A percentile compares a stretch with the other conserved stretches of the same genome.
phyloP scores from a whole-genome alignment of 805 yeast genomes.

The Saccharomycopsis fibuligera region DNA sequence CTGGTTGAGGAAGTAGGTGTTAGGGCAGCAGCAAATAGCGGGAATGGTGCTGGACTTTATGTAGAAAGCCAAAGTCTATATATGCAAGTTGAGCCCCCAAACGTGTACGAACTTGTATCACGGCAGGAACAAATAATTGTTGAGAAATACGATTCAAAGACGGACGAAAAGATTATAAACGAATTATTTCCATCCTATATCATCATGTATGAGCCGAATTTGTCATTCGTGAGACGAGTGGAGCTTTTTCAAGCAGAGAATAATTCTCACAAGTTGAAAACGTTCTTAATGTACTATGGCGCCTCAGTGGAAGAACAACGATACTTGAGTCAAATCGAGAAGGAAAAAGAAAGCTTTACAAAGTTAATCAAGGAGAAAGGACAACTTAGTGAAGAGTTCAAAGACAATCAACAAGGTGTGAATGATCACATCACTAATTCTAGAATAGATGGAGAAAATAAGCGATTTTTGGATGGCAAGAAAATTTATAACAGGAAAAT shows the following conservation, averaged over 20 bases:
- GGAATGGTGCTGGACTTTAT: no score
- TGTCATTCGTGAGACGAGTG: constrained; percentile 72
- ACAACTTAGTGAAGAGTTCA: constrained; percentile 36
- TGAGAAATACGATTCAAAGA: constrained; percentile 49
- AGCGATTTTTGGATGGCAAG: constrained; percentile 23
- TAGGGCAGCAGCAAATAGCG: no score
- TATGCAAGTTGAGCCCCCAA: no score
- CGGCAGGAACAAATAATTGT: constrained; percentile 54
- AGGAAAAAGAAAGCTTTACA: constrained; percentile 89
- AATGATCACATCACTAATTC: no score
- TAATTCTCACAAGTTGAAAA: constrained; percentile 46
- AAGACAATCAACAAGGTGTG: no score
- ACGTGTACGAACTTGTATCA: constrained; percentile 28
- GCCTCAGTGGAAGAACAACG: constrained; percentile 86
- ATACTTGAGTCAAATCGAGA: constrained; percentile 64
- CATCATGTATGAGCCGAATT: constrained; percentile 82
- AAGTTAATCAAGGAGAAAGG: constrained; percentile 82
- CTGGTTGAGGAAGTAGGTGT: no score
- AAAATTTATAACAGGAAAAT: constrained; percentile 41
- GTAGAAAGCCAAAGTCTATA: no score
- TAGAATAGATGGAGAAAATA: constrained; percentile 19
- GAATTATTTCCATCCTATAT: constrained; percentile 73
- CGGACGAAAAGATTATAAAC: constrained; percentile 55
- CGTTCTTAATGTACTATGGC: constrained; percentile 83
- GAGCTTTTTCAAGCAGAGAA: constrained; percentile 72